Evolutionary conservation across 2,329 filamentous ascomycete genomes (phyloP).

Genomic region (Aspergillus phoenicis): DNA sequence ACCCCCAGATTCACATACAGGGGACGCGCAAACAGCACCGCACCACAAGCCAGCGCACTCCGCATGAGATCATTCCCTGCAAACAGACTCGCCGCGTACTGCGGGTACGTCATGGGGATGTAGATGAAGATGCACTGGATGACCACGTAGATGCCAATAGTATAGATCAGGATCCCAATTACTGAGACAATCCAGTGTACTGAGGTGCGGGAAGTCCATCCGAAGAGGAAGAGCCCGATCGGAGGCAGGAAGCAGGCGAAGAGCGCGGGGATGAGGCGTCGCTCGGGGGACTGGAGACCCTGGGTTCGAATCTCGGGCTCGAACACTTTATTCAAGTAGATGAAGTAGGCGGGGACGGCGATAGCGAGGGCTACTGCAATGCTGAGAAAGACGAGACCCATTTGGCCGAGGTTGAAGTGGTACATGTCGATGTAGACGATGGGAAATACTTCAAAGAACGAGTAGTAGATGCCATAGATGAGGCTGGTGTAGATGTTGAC

Average conservation of each 20-base stretch:
- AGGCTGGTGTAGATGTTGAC: slow-evolving; percentile 64
- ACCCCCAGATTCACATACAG: slow-evolving; percentile 33
- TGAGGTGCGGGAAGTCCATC: slow-evolving; percentile 17
- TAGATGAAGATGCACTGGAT: slow-evolving; percentile 46
- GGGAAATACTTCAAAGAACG: slow-evolving; percentile 68
- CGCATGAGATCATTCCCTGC: slow-evolving; percentile 38
- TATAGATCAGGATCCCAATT: slow-evolving; percentile 44
- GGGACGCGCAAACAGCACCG: slow-evolving; percentile 35
- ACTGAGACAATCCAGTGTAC: slow-evolving; percentile 38
- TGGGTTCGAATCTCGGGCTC: slow-evolving; percentile 51
- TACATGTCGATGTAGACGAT: slow-evolving; percentile 63
- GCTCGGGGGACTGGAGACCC: slow-evolving; percentile 56
- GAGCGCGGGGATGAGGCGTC: slow-evolving; percentile 56
- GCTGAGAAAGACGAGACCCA: slow-evolving; percentile 61
- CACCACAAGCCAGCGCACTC: slow-evolving; percentile 35
- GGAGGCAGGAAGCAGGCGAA: slow-evolving; percentile 55
- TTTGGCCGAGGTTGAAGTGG: slow-evolving; percentile 59
- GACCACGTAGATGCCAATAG: slow-evolving; percentile 38
- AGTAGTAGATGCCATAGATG: slow-evolving; percentile 54
- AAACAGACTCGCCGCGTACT: slow-evolving; percentile 34
- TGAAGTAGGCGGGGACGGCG: slow-evolving; percentile 53
- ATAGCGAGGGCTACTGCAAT: slow-evolving; percentile 53
- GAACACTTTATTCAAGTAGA: slow-evolving; percentile 56
- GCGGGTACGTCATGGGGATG: slow-evolving; percentile 30
- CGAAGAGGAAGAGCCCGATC: slow-evolving; percentile 60